phyloP scores from a whole-genome alignment of 108 stramenopile species.

The Aurantiochytrium sp. region DNA sequence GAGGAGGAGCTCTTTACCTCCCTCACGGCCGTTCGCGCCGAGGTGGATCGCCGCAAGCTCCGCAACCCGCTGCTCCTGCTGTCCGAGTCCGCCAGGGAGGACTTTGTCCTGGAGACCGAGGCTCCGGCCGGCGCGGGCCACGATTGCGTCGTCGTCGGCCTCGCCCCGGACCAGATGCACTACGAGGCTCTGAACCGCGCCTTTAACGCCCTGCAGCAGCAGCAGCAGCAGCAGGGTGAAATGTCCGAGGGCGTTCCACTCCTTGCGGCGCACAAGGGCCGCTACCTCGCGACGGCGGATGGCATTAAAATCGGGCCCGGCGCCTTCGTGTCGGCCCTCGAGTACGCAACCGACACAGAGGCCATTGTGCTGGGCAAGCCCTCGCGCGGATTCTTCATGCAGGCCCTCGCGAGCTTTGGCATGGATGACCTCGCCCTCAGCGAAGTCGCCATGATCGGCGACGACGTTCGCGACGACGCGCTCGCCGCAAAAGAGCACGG shows the following conservation, averaged over 20 bases:
- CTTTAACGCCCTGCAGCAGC: not conserved
- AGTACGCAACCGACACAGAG: not conserved
- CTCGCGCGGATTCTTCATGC: not conserved
- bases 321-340: not conserved
- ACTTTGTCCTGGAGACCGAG: not conserved
- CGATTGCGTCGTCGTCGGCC: not conserved
- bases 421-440: not conserved
- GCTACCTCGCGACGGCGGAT: not conserved
- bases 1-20: not conserved
- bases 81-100: not conserved
- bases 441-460: constrained; percentile 6
- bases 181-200: not conserved
- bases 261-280: constrained; percentile 22
- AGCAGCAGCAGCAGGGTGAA: too few relatives aligned
- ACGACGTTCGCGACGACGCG: constrained; percentile 20
- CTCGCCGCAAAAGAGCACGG: not conserved
- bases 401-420: not conserved
- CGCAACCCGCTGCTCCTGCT: not conserved
- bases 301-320: constrained; percentile 16
- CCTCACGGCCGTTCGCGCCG: not conserved
- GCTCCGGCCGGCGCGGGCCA: not conserved
- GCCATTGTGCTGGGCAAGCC: constrained; percentile 14
- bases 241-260: not conserved
- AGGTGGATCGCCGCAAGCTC: not conserved
- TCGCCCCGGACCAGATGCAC: not conserved